Evolutionary conservation across 1,139 yeast genomes (phyloP), one percentile per base, ranked within the genome.

Genomic region (Kluyveromyces sp.): DNA sequence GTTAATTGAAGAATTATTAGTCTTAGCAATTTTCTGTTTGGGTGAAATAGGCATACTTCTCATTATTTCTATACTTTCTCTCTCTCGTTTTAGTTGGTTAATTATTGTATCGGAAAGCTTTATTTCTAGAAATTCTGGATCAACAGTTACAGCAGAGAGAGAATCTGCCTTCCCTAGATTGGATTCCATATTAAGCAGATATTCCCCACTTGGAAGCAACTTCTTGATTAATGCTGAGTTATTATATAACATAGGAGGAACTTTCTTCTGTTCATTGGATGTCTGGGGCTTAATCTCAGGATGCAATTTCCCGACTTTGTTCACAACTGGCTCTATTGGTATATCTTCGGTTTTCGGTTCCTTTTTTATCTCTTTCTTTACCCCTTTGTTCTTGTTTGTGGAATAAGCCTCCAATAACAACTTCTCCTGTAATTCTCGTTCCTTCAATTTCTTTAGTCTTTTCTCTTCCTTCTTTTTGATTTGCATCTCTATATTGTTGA

Each of bases 391-490:
- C 41, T 40, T 33, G 31, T 42, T 26, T 34, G 7, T 41, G 33
- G 8, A 25, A n/a, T 25, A 25, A 10, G 8, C 41, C 32, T 43
- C 35, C 4, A 35, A 26, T 7, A 35, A 30, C 21, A 35, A 30
- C 8, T 32, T n/a, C 27, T 34, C 44, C 10, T 39, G 41, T 28
- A 15, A 38, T 26, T 29, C 38, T 8, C 43, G 25, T 41, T 41
- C 39, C 27, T 29, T 28, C 10, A 28, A 34, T 21, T 40, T 45
- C 37, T 48, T 42, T 30, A 46, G 39, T 37, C 41, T 43, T 32
- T 45, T 55, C 50, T 34, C 54, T 40, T 45, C 51, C 40, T 43
- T 50, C 44, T 42, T 46, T 34, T 39, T 41, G 32, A 36, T 28
- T 25, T 45, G 41, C 25, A 21, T 45, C 29, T 25, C 31, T 25